Conservation (phyloP, 345 rosid species). For the Pistacia atlantica region DNA sequence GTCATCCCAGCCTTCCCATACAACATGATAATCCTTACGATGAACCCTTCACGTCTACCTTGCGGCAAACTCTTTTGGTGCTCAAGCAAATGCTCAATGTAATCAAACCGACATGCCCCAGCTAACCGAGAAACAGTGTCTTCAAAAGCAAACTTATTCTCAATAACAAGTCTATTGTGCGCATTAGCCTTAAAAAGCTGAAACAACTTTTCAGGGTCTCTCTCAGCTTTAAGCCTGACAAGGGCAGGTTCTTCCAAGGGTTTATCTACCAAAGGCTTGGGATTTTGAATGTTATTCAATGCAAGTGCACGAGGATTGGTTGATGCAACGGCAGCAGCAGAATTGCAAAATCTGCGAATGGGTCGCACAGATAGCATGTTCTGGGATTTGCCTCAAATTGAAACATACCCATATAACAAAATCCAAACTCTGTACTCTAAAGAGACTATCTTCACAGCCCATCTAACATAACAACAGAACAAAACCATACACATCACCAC, state of each 20-base stretch:
- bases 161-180: conserved; percentile 57
- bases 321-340: conserved; percentile 35
- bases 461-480: conserved; percentile 8
- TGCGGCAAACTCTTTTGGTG: conserved; percentile 81
- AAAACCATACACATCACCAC: neutral
- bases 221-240: conserved; percentile 67
- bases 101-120: conserved; percentile 71
- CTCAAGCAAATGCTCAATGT: conserved; percentile 75
- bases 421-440: conserved; percentile 9
- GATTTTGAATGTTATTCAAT: conserved; percentile 21
- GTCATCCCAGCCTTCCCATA: conserved; percentile 85
- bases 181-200: conserved; percentile 70
- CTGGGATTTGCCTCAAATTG: conserved; percentile 38
- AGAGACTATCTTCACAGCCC: conserved; percentile 11
- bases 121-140: conserved; percentile 73
- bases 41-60: conserved; percentile 83
- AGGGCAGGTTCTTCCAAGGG: conserved; percentile 66
- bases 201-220: conserved; percentile 78
- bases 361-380: conserved; percentile 67
- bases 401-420: conserved; percentile 45
- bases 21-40: conserved; percentile 77
- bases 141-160: conserved; percentile 71
- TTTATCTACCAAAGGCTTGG: conserved; percentile 43
- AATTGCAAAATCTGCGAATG: conserved; percentile 53
- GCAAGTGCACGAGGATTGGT: conserved; percentile 19